Base-by-base conservation (phyloP, 2,329 filamentous ascomycete genomes). In the Aureobasidium sp. region DNA sequence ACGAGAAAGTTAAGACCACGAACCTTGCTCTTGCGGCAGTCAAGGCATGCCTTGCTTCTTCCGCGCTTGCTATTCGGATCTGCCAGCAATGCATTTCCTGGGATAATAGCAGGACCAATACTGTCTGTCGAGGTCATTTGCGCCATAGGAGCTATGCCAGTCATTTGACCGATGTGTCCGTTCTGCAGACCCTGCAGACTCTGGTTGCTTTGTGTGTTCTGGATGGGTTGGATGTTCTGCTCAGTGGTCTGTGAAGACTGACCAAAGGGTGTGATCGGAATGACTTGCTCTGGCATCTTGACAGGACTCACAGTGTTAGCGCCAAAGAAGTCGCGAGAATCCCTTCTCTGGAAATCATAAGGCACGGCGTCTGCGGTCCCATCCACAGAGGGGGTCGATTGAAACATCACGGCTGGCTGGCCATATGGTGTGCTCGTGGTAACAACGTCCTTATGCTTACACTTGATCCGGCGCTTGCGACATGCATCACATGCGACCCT, bases 11-110 rank as follows among this genome's bases (percentile, higher is more conserved):
- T 65, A 42, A 24, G 33, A 7, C 4, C 42, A 58, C 80, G 72
- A 70, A 85, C 84, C 78, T 87, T 87, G 78, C 83, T 86, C 70
- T 85, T 86, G 49, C 85, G 81, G 72, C 85, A 87, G 67, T 86
- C 84, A 63, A 84, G 79, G 70, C 85, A 87, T 47, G 85, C 85
- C 71, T 86, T 86, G 68, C 79, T 85, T 67, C 84, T 66, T 31
- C 72, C 71, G 15, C 71, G 71, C 63, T 73, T 74, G 29, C 66
- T 65, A 31, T 60, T 66, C 2, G 53, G 47, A 37, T 65, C 64
- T 12, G 61, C 64, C 3, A 65, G 52, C 44, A 63, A 53, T 24
- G 64, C 61, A 29, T 56, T 63, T 44, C 62, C 59, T 29, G 64
- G 62, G 9, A 61, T 48, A 3, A 53, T 11, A 29, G 61, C 56